A percentile compares a stretch with the other conserved stretches of the same genome.
These are phyloP conservation scores for Rhypophila decipiens DNA, from an alignment of 495 filamentous ascomycete species.

Conservation along the genomic window DNA sequence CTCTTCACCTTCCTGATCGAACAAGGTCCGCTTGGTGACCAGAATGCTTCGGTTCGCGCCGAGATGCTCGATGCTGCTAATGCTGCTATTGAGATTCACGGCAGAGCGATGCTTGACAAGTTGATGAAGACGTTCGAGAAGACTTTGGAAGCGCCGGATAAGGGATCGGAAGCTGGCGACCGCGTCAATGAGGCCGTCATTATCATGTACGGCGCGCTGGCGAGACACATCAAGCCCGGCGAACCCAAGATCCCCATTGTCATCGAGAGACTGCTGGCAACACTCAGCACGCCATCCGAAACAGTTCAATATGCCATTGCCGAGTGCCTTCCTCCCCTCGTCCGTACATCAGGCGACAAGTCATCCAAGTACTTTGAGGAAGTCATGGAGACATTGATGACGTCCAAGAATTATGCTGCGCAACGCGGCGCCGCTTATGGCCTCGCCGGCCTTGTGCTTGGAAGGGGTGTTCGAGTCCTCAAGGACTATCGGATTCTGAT, in stretches of 20 bases:
- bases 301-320: slow-evolving; percentile 94
- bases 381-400: slow-evolving; percentile 70
- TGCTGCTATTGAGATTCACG: slow-evolving; percentile 69
- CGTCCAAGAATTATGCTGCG: slow-evolving; percentile 81
- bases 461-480: slow-evolving; percentile 74
- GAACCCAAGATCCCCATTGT: slow-evolving; percentile 81
- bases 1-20: slow-evolving; percentile 84
- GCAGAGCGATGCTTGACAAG: slow-evolving; percentile 72
- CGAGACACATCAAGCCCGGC: slow-evolving; percentile 74
- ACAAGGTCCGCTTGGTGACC: slow-evolving; percentile 74
- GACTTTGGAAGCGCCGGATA: slow-evolving; percentile 74
- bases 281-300: slow-evolving; percentile 92
- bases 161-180: slow-evolving; percentile 69
- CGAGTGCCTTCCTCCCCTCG: slow-evolving; percentile 83
- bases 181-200: slow-evolving; percentile 93
- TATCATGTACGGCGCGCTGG: slow-evolving; percentile 90
- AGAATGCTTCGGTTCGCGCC: slow-evolving; percentile 64
- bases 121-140: slow-evolving; percentile 88
- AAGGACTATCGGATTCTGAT: slow-evolving; percentile 82
- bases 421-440: slow-evolving; percentile 93
- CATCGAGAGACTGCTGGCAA: slow-evolving; percentile 72
- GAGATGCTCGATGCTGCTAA: slow-evolving; percentile 95
- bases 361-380: slow-evolving; percentile 72
- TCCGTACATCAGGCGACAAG: slow-evolving; percentile 71
- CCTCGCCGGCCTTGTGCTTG: slow-evolving; percentile 80